Evolutionary conservation across 352 stramenopile genomes (phyloP).

Genomic region (Halophytophthora polymorphica): DNA sequence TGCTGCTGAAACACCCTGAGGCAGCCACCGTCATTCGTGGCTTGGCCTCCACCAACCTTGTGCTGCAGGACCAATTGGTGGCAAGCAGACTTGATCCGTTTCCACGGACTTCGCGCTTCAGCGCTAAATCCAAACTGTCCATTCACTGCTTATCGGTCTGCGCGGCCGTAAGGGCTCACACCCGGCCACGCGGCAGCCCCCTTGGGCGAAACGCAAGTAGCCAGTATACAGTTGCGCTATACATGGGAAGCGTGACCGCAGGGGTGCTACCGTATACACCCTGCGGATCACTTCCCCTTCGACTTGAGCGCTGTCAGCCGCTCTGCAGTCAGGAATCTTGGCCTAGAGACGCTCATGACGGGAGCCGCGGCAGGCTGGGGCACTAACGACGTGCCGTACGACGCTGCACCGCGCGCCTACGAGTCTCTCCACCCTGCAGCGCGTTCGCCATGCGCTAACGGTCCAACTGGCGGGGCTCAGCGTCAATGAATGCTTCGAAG

Average conservation of each 20-base stretch:
- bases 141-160: no score
- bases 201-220: no score
- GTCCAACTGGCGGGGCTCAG: background rate
- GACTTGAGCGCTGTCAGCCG: background rate
- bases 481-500: background rate
- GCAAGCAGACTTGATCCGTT: conserved; percentile 38
- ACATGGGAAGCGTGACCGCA: no score
- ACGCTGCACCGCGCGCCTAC: no score
- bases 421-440: no score
- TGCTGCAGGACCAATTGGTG: conserved; percentile 48
- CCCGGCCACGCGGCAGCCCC: no score
- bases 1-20: conserved; percentile 21
- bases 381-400: background rate
- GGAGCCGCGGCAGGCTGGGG: no score
- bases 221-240: no score
- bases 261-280: no score
- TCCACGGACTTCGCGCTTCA: no score
- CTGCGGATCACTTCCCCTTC: background rate
- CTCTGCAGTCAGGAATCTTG: background rate
- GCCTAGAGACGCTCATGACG: background rate
- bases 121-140: no score
- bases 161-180: no score
- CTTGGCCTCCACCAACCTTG: conserved; percentile 38
- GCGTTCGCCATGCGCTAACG: background rate
- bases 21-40: conserved; percentile 35